Percentiles rank a stretch among this genome's conserved stretches.
phyloP scores from a whole-genome alignment of 2,329 filamentous ascomycete genomes.

The Lasiodiplodia hormozganensis region DNA sequence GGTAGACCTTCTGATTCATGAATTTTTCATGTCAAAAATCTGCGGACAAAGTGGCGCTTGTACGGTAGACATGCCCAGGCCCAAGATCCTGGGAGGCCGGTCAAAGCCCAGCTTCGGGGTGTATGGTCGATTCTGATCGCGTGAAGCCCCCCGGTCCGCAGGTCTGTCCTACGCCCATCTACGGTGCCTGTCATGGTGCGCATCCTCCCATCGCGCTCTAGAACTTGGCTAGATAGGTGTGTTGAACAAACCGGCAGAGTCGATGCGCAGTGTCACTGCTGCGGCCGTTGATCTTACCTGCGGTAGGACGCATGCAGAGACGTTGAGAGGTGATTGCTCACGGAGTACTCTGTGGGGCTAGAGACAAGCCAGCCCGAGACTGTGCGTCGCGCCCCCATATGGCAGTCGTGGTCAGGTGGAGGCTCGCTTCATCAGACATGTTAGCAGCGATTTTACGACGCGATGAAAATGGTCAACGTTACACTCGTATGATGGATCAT shows the following conservation, averaged over 20 bases:
- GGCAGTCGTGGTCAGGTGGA: conserved; percentile 22
- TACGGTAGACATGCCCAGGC: conserved; percentile 4
- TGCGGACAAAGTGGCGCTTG: conserved; percentile 18
- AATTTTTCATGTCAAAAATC: conserved; percentile 19
- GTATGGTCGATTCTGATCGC: conserved; percentile 6
- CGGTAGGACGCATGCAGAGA: conserved; percentile 25
- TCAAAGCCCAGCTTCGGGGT: not conserved
- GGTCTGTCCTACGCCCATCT: conserved; percentile 16
- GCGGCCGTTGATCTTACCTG: conserved; percentile 19
- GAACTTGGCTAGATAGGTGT: conserved; percentile 11
- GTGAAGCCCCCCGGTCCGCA: conserved; percentile 11
- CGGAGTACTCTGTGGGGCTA: conserved; percentile 15
- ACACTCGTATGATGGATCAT: conserved; percentile 28
- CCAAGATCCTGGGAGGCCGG: conserved; percentile 10
- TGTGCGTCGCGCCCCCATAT: not conserved
- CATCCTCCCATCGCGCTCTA: conserved; percentile 10
- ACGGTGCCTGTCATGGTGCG: conserved; percentile 25
- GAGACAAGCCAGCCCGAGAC: conserved; percentile 16
- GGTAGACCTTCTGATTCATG: conserved; percentile 23
- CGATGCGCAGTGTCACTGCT: conserved; percentile 20
- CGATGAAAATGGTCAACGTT: conserved; percentile 17
- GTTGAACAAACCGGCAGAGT: conserved; percentile 7
- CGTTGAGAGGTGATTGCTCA: conserved; percentile 28
- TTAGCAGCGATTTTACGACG: conserved; percentile 16
- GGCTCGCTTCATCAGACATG: conserved; percentile 21